Base-by-base conservation (phyloP, 2,329 filamentous ascomycete genomes). In the Epichloe sibirici region DNA sequence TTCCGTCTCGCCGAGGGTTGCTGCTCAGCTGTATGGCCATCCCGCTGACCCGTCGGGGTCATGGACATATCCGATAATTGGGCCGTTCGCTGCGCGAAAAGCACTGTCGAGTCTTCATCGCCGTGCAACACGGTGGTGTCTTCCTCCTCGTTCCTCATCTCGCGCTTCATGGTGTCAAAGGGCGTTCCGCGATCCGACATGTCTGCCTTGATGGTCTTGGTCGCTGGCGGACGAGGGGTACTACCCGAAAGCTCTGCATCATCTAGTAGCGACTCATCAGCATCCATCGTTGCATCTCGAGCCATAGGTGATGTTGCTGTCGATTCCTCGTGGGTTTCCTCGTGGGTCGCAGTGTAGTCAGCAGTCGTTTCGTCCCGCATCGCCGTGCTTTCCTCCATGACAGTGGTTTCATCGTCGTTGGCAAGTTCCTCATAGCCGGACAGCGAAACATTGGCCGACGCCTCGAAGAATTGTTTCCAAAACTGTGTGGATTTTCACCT, bases 381-480 rank as follows among this genome's bases (percentile, higher is more conserved):
- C 0, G 77, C 77, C 1, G 73, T 74, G 65, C 71, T 79, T 62
- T 77, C 76, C 17, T 77, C 74, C 25, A 67, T 70, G 1, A 63
- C 71, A 47, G 68, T 73, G 53, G 63, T 77, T 62, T 78, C 81
- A n/a, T 86, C 83, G 50, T 79, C 82, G 51, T 86, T 83, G 13
- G 81, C 81, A 23, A 83, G 76, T 64, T 95, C 90, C 65, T 95
- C 91, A 68, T 98, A 96, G 31, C 90, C 90, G 0, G 90, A 95
- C 11, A 98, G 79, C 11, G 91, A 95, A 28, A 98, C 91, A 63
- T 98, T 97, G 66, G 93, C 93, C 47, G 90, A 95, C 38, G 93
- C 90, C 71, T 98, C 93, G 70, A 98, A 98, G 74, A 98, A 98
- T 74, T 97, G 90, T 71, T 98, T 98, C 93, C 93, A 98, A 71